Evolutionary conservation across 148 eudicot genomes (phyloP).

Genomic region (Nepenthes mirabilis): DNA sequence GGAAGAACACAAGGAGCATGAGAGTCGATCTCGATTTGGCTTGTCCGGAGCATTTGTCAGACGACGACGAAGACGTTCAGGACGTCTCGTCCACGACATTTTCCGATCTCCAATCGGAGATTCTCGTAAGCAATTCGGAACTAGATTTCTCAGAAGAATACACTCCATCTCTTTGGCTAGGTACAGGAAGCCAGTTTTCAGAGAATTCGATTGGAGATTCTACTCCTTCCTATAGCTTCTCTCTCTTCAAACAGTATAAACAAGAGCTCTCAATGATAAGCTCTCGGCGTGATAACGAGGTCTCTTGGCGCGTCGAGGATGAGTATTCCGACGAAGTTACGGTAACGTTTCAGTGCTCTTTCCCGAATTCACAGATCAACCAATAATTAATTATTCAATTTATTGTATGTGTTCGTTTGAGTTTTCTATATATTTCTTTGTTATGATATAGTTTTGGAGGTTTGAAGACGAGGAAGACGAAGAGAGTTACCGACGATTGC

Average conservation of each 20-base stretch:
- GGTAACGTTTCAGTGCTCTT: neutral
- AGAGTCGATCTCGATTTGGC: conserved; percentile 29
- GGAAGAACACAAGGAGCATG: conserved; percentile 10
- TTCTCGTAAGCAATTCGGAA: conserved; percentile 15
- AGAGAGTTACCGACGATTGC: conserved; percentile 56
- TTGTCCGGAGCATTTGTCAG: conserved; percentile 49
- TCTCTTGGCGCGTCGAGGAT: conserved; percentile 10
- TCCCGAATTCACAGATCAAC: neutral
- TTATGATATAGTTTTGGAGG: conserved; percentile 22
- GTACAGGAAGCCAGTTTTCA: conserved; percentile 87
- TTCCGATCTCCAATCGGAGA: conserved; percentile 36
- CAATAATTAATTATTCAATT: neutral
- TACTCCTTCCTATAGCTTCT: conserved; percentile 49
- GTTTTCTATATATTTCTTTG: neutral
- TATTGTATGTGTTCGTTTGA: neutral
- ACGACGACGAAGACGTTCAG: conserved; percentile 11
- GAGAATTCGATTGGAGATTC: conserved; percentile 43
- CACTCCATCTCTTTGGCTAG: conserved; percentile 52
- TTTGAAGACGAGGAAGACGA: conserved; percentile 63
- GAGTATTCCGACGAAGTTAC: conserved; percentile 14
- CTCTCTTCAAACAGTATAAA: conserved; percentile 39
- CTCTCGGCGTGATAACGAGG: conserved; percentile 4
- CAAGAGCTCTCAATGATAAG: conserved; percentile 38
- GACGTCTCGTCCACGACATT: conserved; percentile 26
- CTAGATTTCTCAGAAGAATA: conserved; percentile 52